phyloP scores from a whole-genome alignment of 345 rosid genomes.

The Aquilaria yunnanensis region DNA sequence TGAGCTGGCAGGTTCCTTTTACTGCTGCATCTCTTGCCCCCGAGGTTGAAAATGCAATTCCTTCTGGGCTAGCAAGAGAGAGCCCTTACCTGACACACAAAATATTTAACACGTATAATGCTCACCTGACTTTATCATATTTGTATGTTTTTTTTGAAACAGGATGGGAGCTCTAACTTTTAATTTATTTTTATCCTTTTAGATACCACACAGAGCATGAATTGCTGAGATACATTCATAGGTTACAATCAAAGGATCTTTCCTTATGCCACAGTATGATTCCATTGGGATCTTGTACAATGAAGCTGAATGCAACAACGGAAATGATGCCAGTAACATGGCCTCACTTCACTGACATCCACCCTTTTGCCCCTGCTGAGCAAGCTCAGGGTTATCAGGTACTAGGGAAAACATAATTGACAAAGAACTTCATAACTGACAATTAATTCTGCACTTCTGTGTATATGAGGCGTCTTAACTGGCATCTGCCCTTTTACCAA shows the following conservation, averaged over 20 bases:
- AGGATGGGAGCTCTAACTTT: constrained; percentile 14
- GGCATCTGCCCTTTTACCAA: constrained; percentile 13
- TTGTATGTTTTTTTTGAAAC: background rate
- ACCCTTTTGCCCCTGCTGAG: constrained; percentile 83
- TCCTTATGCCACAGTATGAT: constrained; percentile 99
- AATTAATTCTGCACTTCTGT: background rate
- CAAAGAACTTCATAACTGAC: background rate
- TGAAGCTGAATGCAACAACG: constrained; percentile 95
- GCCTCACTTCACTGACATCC: constrained; percentile 82
- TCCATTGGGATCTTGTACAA: constrained; percentile 97
- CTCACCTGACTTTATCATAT: constrained; percentile 13
- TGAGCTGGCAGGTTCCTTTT: constrained; percentile 58
- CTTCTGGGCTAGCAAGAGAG: constrained; percentile 62
- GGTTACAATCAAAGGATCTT: constrained; percentile 82
- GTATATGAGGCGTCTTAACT: background rate
- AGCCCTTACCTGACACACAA: constrained; percentile 73
- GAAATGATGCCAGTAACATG: constrained; percentile 99
- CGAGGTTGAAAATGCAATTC: constrained; percentile 69
- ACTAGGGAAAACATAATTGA: constrained; percentile 3
- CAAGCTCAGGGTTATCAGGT: constrained; percentile 95
- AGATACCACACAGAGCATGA: constrained; percentile 98
- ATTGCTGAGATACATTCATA: constrained; percentile 76
- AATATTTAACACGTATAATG: constrained; percentile 73
- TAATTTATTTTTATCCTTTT: constrained; percentile 5
- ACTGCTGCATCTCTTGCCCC: constrained; percentile 86